Evolutionary conservation across 2,329 filamentous ascomycete species (phyloP).

Genomic region (Elsinoe necatrix): DNA sequence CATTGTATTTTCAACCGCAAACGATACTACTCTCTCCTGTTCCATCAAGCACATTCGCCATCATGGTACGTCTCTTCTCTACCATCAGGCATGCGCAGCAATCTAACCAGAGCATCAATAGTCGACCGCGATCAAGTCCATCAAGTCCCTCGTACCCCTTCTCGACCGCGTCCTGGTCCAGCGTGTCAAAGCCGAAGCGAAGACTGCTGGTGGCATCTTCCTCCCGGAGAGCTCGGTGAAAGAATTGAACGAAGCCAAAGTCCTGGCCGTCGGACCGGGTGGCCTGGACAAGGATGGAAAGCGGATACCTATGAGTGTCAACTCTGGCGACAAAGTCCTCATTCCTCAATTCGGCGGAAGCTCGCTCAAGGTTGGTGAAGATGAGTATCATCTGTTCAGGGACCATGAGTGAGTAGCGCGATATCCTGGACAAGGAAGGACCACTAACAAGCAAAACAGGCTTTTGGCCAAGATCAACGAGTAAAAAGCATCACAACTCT

Average conservation of each 20-base stretch:
- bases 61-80: constrained; percentile 1
- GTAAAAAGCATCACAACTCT: constrained; percentile 39
- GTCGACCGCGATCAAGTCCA: constrained; percentile 68
- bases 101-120: constrained; percentile 16
- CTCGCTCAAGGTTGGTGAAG: constrained; percentile 93
- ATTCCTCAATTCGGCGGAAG: constrained; percentile 96
- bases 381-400: constrained; percentile 92
- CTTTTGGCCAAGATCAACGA: constrained; percentile 99
- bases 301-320: constrained; percentile 74
- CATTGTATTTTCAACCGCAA: neutral
- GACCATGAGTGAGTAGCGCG: constrained; percentile 72
- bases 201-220: constrained; percentile 95
- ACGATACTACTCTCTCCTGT: neutral
- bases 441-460: constrained; percentile 41
- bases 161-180: constrained; percentile 97
- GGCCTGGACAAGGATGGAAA: constrained; percentile 81
- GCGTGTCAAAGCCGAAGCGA: constrained; percentile 92
- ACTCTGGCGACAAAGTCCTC: constrained; percentile 80
- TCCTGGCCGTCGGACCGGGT: constrained; percentile 89
- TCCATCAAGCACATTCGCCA: neutral
- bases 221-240: constrained; percentile 94
- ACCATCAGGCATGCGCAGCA: neutral
- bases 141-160: constrained; percentile 89
- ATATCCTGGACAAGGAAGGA: neutral
- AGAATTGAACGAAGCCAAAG: constrained; percentile 96